Percentiles rank a stretch among this genome's conserved stretches.
Evolutionary conservation across 2,329 filamentous ascomycete species (phyloP).

Genomic region (Epichloe brachyelytri): DNA sequence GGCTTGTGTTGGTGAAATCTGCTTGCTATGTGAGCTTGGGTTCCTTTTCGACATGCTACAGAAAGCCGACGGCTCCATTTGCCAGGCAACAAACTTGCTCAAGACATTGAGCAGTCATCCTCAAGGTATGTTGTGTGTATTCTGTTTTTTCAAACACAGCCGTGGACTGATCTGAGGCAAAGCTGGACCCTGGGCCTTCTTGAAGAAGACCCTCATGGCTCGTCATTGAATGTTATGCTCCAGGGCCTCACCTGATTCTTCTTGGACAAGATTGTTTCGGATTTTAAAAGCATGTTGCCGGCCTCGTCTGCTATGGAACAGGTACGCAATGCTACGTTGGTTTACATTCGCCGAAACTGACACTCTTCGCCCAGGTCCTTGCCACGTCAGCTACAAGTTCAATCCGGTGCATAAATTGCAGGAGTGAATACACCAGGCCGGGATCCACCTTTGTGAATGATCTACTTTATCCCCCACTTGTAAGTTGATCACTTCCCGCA

Average conservation of each 20-base stretch:
- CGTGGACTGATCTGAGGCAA: constrained; percentile 1
- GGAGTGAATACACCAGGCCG: constrained; percentile 70
- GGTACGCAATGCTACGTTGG: constrained; percentile 22
- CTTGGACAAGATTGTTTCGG: constrained; percentile 64
- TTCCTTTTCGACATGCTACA: constrained; percentile 97
- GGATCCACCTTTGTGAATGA: constrained; percentile 76
- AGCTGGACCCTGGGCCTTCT: constrained; percentile 68
- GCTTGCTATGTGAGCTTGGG: constrained; percentile 84
- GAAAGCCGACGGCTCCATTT: constrained; percentile 86
- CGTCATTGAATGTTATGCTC: constrained; percentile 66
- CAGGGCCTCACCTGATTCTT: constrained; percentile 80
- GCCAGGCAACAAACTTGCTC: constrained; percentile 88
- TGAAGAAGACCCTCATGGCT: constrained; percentile 67
- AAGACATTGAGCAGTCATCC: constrained; percentile 78
- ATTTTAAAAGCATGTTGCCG: constrained; percentile 57
- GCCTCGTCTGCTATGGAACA: constrained; percentile 57
- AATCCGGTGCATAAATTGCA: constrained; percentile 78
- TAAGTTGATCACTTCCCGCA: constrained; percentile 11
- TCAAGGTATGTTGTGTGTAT: constrained; percentile 38
- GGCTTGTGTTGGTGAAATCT: constrained; percentile 68
- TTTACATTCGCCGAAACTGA: background rate
- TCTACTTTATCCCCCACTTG: constrained; percentile 56
- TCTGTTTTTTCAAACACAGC: background rate
- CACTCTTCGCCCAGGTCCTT: constrained; percentile 29
- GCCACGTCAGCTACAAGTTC: constrained; percentile 58